Evolutionary conservation across 306 rosid genomes (phyloP), one percentile per base, ranked within the genome.

Genomic region (Malus orientalis): DNA sequence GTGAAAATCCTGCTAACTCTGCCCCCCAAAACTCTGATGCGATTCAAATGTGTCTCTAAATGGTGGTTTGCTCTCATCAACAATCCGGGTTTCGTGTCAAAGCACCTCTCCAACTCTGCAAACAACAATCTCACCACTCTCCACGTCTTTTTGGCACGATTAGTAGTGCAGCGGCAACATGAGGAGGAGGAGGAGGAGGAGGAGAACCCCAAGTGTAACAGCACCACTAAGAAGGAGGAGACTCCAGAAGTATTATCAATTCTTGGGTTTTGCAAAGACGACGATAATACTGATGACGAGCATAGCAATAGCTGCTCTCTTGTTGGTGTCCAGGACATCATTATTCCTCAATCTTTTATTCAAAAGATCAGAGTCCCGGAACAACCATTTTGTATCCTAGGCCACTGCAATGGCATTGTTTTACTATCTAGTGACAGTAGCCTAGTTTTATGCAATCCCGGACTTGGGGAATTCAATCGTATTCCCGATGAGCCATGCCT

Each of bases 41-140:
- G 23, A 15, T 73, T 59, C 38, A 73, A 73, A 23, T 22, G 76
- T 22, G 36, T 73, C 7, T 57, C 23, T 19, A 73, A 73, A 47
- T 58, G 14, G n/a, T 73, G 68, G 68, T 22, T 23, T 9, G 54
- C 67, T 25, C 76, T 73, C 30, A 73, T 73, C 76, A 73, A 8
- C n/a, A 29, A 25, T 29, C 68, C 68, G 4, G 2, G 6, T 12
- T 73, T 73, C 32, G 76, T 73, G 3, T 8, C 25, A 6, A 59
- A 36, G 36, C 51, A 59, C n/a, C 68, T 40, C 14, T 44, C 18
- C 7, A 40, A n/a, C 40, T 7, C 29, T 19, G n/a, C 22, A 22
- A 14, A 40, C 22, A 22, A 23, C 32, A 40, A 5, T 38, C 53
- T 22, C 55, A 20, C 55, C 25, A 59, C 40, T 32, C 36, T 42